Percentiles rank a stretch among this genome's conserved stretches.
Conservation (phyloP, 2,329 filamentous ascomycete genomes). For the Pseudocercospora eumusae region DNA sequence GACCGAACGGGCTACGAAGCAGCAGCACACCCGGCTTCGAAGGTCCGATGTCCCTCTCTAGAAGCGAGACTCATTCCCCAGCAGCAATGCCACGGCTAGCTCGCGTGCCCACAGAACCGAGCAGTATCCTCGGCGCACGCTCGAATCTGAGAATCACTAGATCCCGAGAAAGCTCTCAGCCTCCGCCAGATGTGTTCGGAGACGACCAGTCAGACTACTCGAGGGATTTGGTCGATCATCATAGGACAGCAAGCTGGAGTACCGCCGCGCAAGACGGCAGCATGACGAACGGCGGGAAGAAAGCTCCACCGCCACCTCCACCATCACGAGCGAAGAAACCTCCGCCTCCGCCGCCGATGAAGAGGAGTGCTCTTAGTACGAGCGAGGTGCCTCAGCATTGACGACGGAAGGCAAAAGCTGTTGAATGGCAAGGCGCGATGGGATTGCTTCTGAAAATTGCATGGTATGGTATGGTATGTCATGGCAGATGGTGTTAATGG, state of each 20-base stretch:
- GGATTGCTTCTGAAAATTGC: not conserved
- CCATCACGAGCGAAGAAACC: slow-evolving; percentile 60
- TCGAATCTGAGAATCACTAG: slow-evolving; percentile 48
- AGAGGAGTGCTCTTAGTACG: slow-evolving; percentile 55
- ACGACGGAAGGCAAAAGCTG: not conserved
- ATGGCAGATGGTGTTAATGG: not conserved
- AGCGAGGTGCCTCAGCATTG: slow-evolving; percentile 40
- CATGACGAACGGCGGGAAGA: slow-evolving; percentile 46
- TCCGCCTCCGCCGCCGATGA: slow-evolving; percentile 64
- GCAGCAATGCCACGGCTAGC: slow-evolving; percentile 49
- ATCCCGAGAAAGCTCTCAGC: slow-evolving; percentile 30
- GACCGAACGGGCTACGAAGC: slow-evolving; percentile 53
- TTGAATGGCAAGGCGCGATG: not conserved
- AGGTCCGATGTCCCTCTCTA: slow-evolving; percentile 47
- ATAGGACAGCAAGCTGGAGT: slow-evolving; percentile 54
- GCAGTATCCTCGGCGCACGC: slow-evolving; percentile 51
- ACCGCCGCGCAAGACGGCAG: slow-evolving; percentile 27
- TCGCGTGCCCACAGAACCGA: slow-evolving; percentile 58
- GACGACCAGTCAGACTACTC: slow-evolving; percentile 56
- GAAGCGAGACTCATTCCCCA: slow-evolving; percentile 52
- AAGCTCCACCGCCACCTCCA: slow-evolving; percentile 64
- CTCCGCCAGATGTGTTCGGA: slow-evolving; percentile 49
- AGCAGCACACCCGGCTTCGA: slow-evolving; percentile 56
- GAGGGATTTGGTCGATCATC: slow-evolving; percentile 20
- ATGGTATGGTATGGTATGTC: not conserved